A percentile compares a stretch with the other conserved stretches of the same genome.
Conservation (phyloP, 2,329 filamentous ascomycete species). For the Colletotrichum scovillei region DNA sequence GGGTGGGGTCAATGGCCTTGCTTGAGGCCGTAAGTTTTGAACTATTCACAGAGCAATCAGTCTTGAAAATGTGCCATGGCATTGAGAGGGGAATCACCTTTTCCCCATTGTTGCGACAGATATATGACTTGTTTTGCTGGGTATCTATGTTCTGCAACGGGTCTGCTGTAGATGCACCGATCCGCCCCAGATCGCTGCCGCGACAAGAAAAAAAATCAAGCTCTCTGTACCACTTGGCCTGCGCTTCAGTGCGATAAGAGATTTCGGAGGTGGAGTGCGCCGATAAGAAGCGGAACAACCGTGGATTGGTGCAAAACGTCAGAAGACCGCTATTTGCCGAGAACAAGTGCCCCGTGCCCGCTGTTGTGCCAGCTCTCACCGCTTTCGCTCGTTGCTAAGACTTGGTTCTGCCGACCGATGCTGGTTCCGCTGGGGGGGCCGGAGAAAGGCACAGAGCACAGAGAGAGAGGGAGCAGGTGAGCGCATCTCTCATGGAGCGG, state of each 20-base stretch:
- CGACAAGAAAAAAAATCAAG: conserved; percentile 23
- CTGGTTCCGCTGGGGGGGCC: conserved; percentile 33
- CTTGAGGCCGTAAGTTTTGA: conserved; percentile 53
- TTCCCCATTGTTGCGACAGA: conserved; percentile 36
- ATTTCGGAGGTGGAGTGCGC: conserved; percentile 21
- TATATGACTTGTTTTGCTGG: neutral
- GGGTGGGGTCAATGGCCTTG: conserved; percentile 73
- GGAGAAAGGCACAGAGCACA: conserved; percentile 27
- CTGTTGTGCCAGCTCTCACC: conserved; percentile 36
- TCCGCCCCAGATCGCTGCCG: conserved; percentile 10
- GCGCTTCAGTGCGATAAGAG: conserved; percentile 18
- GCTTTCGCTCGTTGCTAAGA: conserved; percentile 33
- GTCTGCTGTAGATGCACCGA: conserved; percentile 27
- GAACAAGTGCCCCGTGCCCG: conserved; percentile 31
- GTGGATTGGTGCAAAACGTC: conserved; percentile 30
- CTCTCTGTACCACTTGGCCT: conserved; percentile 18
- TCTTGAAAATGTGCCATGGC: too few species aligned
- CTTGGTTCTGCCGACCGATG: conserved; percentile 38
- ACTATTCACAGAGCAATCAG: neutral
- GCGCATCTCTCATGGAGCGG: conserved; percentile 37
- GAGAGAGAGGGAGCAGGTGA: conserved; percentile 35
- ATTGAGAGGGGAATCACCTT: conserved; percentile 22
- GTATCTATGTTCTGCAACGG: conserved; percentile 15
- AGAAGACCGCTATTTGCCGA: conserved; percentile 35
- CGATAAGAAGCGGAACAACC: conserved; percentile 34